Conservation (phyloP, 805 yeast species). For the Kockiozyma suomiensis region DNA sequence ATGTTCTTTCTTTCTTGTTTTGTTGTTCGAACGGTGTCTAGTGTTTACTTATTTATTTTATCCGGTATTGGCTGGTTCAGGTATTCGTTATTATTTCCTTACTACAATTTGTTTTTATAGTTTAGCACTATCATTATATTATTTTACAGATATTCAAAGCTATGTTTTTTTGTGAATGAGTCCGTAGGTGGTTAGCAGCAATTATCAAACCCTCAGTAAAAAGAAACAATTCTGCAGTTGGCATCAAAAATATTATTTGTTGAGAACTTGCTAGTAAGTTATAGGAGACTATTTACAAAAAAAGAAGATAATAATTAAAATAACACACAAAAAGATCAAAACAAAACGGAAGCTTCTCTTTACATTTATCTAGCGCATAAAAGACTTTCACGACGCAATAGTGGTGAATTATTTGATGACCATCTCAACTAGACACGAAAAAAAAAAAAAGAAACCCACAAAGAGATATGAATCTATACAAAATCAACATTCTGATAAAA, state of each 20-base stretch:
- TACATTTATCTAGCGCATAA: too few species aligned
- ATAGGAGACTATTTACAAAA: conserved; percentile 2
- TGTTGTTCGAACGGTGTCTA: neutral
- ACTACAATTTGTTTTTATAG: neutral
- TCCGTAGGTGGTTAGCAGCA: too few species aligned
- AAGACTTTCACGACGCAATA: too few species aligned
- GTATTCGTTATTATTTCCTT: neutral
- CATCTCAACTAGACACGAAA: neutral
- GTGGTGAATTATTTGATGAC: too few species aligned
- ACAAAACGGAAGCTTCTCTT: neutral
- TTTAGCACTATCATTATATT: neutral
- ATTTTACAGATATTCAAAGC: too few species aligned
- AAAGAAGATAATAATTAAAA: neutral
- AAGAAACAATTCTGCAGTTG: neutral
- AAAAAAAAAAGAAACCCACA: neutral
- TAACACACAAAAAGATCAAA: neutral
- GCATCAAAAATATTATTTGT: neutral
- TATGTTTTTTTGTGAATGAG: too few species aligned
- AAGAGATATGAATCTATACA: too few species aligned
- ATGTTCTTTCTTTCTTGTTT: neutral
- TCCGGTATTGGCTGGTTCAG: neutral
- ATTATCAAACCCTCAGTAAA: too few species aligned
- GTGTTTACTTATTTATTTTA: conserved; percentile 4
- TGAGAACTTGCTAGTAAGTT: neutral
- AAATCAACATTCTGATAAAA: neutral